These are phyloP conservation scores for Crithidia brevicula DNA, from an alignment of 208 protist species.

Conservation along the genomic window DNA sequence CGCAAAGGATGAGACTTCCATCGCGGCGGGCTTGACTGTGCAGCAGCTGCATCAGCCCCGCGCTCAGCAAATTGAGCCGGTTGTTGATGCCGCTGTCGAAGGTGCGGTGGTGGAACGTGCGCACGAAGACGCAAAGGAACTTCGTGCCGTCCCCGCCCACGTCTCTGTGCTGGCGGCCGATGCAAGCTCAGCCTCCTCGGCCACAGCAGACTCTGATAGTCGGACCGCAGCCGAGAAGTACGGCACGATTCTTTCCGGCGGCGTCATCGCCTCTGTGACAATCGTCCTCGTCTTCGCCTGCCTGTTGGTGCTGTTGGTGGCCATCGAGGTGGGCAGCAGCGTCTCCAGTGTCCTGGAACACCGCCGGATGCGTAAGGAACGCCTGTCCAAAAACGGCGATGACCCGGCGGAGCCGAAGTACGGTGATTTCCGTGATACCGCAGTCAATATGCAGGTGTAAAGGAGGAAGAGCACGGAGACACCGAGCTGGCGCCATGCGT, in stretches of 20 bases:
- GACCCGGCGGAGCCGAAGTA: conserved; percentile 3
- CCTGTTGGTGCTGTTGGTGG: conserved; percentile 33
- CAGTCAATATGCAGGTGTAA: conserved; percentile 3
- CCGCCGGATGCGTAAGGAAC: not conserved
- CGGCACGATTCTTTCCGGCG: conserved; percentile 30
- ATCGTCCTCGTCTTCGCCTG: conserved; percentile 32
- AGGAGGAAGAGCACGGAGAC: not conserved
- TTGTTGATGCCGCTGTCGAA: not conserved
- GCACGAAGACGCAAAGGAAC: conserved; percentile 5
- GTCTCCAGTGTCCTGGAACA: conserved; percentile 13
- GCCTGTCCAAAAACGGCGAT: not conserved
- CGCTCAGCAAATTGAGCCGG: conserved; percentile 2
- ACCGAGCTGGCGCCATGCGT: too few relatives aligned
- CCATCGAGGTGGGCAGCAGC: conserved; percentile 27
- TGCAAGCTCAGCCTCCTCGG: not conserved
- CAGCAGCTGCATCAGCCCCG: not conserved
- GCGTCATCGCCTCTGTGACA: conserved; percentile 35
- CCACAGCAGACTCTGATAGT: not conserved
- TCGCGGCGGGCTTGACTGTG: not conserved
- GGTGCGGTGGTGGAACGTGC: not conserved
- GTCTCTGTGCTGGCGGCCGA: not conserved
- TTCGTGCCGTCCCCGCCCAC: not conserved
- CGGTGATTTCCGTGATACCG: conserved; percentile 21
- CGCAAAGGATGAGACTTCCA: not conserved
- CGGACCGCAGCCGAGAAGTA: not conserved